These are phyloP conservation scores for Penicillium digitatum DNA, from an alignment of 2,329 filamentous ascomycete genomes.

Conservation along the genomic window DNA sequence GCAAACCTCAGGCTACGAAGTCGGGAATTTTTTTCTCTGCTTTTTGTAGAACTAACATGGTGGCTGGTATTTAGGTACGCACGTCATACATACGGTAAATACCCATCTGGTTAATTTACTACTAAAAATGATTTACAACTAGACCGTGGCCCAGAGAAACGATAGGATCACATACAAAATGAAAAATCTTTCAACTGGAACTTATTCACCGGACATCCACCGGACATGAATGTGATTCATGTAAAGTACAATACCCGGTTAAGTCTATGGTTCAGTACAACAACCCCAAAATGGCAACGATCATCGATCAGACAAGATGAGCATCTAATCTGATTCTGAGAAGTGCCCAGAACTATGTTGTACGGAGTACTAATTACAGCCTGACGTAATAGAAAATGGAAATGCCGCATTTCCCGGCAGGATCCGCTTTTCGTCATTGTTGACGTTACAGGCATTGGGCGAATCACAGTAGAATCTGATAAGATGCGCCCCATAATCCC, in stretches of 20 bases:
- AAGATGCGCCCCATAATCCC: not conserved
- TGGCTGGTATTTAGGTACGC: not conserved
- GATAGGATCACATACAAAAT: not conserved
- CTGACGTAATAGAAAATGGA: not conserved
- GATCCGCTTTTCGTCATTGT: conserved; percentile 5
- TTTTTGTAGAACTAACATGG: not conserved
- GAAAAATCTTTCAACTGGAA: too few species aligned
- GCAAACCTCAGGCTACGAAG: too few species aligned
- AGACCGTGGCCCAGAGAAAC: not conserved
- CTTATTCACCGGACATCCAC: too few species aligned
- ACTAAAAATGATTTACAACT: not conserved
- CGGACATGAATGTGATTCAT: too few species aligned
- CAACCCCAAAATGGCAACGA: not conserved
- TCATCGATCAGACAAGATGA: conserved; percentile 28
- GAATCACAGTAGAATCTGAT: conserved; percentile 4
- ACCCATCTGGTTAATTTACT: too few species aligned
- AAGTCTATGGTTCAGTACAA: not conserved
- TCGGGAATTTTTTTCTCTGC: not conserved
- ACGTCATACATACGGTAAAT: not conserved
- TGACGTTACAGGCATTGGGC: not conserved
- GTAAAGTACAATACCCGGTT: not conserved
- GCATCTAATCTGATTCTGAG: conserved; percentile 31
- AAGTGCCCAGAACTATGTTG: not conserved
- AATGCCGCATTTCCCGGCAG: conserved; percentile 6
- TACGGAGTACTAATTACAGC: not conserved